Evolutionary conservation across 345 rosid species (phyloP), one percentile per base, ranked within the genome.

Genomic region (Rhodomyrtus tomentosa): DNA sequence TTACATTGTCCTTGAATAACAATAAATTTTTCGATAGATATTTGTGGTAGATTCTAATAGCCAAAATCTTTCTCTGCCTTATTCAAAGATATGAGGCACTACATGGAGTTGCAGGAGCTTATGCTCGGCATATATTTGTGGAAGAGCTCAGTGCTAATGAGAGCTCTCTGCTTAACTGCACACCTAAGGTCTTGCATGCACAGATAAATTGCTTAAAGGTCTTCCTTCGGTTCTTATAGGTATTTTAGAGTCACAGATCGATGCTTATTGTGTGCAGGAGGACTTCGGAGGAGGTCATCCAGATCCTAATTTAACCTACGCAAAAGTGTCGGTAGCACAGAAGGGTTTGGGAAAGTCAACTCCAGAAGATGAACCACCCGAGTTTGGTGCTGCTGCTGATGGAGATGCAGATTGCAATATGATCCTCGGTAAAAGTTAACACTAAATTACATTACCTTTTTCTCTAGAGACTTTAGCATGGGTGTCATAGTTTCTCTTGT

Each of bases 221-320:
- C 72, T 58, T 13, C 72, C 20, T 58, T 58, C 20, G 10, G 20
- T 58, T 58, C 38, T 58, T 58, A 58, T 58, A 27, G 21, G 29
- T 58, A 14, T 58, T 58, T 58, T 27, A 58, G 72, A 58, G 72
- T 27, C 72, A 14, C 36, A 58, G 72, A 58, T 27, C 0, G 20
- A 14, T 58, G 72, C 72, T 55, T 38, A 20, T 42, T 49, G 54
- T 58, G 24, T 83, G 55, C 91, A 98, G 99, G 99, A 98, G 89
- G 99, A 96, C 91, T 98, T 98, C 85, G 99, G 99, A 54, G 99
- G 99, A 86, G 98, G 99, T 14, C 99, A 98, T 89, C 99, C 99
- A 2, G 99, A 96, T 92, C 99, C 99, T 24, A 98, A 98, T 90
- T 91, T 98, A 87, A 98, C 99, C 80, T 98, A 98, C 86, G 99